phyloP scores from a whole-genome alignment of 2,329 filamentous ascomycete genomes.

The Xylaria sp. region DNA sequence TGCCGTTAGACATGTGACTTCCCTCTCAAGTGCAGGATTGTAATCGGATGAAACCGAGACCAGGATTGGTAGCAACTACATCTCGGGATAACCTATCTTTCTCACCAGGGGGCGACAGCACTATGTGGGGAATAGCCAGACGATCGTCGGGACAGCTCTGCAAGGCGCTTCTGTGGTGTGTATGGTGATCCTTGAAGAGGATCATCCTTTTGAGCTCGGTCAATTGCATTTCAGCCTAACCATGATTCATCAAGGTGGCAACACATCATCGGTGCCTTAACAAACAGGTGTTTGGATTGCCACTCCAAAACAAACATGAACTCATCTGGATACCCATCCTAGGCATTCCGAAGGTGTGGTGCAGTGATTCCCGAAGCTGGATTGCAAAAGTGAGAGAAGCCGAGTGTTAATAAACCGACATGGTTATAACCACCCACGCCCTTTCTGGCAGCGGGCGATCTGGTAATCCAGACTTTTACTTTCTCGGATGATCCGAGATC shows the following conservation, averaged over 20 bases:
- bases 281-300: background rate
- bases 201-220: background rate
- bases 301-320: background rate
- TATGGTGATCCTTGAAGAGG: background rate
- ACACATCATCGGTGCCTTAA: too few relatives aligned
- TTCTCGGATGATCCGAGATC: background rate
- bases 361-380: background rate
- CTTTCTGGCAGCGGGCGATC: background rate
- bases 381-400: background rate
- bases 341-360: background rate
- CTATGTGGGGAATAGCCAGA: background rate
- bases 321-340: background rate
- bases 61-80: background rate
- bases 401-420: background rate
- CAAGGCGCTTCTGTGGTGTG: background rate
- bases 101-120: background rate
- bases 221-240: background rate
- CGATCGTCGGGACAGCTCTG: background rate
- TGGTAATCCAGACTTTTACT: background rate
- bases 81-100: too few relatives aligned
- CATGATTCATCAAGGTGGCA: background rate
- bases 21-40: background rate
- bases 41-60: background rate
- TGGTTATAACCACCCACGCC: background rate
- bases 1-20: slow-evolving; percentile 66